Base-by-base conservation (phyloP, 352 stramenopile species). In the Sclerospora graminicola region DNA sequence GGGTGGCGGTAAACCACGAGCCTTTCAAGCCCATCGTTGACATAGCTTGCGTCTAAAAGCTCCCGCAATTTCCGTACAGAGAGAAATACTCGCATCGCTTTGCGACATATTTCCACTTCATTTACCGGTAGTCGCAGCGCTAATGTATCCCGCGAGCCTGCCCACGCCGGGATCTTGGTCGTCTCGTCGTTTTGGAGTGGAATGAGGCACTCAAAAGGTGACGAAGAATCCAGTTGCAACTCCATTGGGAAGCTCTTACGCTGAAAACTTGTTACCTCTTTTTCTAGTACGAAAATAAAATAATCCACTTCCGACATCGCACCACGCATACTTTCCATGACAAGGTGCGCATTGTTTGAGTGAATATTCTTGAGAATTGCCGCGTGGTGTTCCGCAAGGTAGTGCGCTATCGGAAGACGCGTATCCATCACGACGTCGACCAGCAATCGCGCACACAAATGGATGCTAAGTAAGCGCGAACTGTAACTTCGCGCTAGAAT, bases 301-400 rank as follows among this genome's bases (percentile, higher is more conserved):
- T 87, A 41, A 43, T 89, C 77, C 4, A 86, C 66, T 55, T 89
- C 77, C 10, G 73, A 56, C 77, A 89, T 86, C 0, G 65, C 58
- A 15, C 77, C 77, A n/a, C 71, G 69, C 71, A 89, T 89, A 51
- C 73, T 89, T 40, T 84, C 70, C 77, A 89, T 89, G 9, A 89
- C 77, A 18, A 80, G 45, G 31, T 86, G 69, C 8, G 77, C 71
- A 41, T 66, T 78, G 16, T 65, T 69, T 18, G 73, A 89, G 51
- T 85, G 71, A 24, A 85, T 63, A 6, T 77, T 59, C 21, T 75
- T 60, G 0, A 89, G 56, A 9, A 41, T 41, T 8, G 61, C 39
- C 13, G 49, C 43, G 19, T 81, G 65, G 2, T 50, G 31, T 2
- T 37, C 31, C 19, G 16, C 49, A 24, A 57, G 45, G 29, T 33